These are phyloP conservation scores for Boletus rubescentipes DNA, from an alignment of 768 basidiomycete species.

Conservation along the genomic window DNA sequence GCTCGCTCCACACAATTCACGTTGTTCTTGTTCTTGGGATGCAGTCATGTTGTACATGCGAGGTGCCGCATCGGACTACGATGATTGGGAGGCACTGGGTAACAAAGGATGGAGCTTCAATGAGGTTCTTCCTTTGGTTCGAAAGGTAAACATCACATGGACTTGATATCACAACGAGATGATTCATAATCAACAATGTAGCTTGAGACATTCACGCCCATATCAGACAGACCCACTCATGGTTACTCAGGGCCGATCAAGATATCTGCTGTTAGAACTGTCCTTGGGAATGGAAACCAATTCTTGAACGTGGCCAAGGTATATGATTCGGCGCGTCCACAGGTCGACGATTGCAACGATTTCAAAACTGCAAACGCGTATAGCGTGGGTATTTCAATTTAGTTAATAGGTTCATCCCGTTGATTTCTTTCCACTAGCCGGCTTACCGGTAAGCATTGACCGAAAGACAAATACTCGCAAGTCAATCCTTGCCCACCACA, in stretches of 20 bases:
- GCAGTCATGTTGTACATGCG: conserved; percentile 53
- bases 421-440: conserved; percentile 4
- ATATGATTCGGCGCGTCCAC: conserved; percentile 49
- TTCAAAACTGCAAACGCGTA: conserved; percentile 34
- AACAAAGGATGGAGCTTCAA: conserved; percentile 63
- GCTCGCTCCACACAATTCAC: background rate
- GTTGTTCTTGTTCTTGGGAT: background rate
- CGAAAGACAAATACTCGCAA: background rate
- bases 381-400: conserved; percentile 18
- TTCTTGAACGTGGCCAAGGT: conserved; percentile 45
- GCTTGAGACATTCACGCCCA: conserved; percentile 38
- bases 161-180: background rate
- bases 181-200: conserved; percentile 45
- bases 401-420: background rate
- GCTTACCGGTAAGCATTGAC: conserved; percentile 14
- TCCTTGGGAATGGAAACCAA: conserved; percentile 32
- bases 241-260: conserved; percentile 36
- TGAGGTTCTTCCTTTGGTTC: conserved; percentile 55
- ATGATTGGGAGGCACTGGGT: conserved; percentile 52
- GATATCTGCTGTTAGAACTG: conserved; percentile 13
- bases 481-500: background rate
- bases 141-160: conserved; percentile 45
- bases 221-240: conserved; percentile 34
- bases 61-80: conserved; percentile 60
- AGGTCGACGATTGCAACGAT: conserved; percentile 47